A percentile compares a stretch with the other conserved stretches of the same genome.
Conservation (phyloP, 768 basidiomycete species). For the Royoungia palumana region DNA sequence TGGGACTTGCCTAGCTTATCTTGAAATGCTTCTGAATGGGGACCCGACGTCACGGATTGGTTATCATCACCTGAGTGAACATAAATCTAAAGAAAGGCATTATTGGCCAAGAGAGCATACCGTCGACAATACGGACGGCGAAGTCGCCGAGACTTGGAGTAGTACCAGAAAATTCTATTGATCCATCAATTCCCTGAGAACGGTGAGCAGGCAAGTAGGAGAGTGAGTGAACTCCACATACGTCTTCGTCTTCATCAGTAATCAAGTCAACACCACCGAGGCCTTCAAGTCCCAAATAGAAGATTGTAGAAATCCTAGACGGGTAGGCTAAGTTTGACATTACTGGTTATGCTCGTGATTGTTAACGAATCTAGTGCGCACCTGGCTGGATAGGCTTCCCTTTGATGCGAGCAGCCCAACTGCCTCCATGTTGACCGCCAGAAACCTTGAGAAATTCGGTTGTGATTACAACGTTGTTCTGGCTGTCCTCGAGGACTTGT, state of each 20-base stretch:
- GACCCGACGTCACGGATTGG: conserved; percentile 49
- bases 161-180: conserved; percentile 66
- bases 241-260: conserved; percentile 71
- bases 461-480: conserved; percentile 82
- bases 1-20: conserved; percentile 68
- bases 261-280: conserved; percentile 80
- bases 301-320: conserved; percentile 73
- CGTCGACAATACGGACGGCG: conserved; percentile 72
- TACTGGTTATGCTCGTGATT: conserved; percentile 26
- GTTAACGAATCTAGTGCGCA: conserved; percentile 22
- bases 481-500: conserved; percentile 75
- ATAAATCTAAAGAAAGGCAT: conserved; percentile 2
- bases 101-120: conserved; percentile 36
- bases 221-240: conserved; percentile 34
- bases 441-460: conserved; percentile 86
- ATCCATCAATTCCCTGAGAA: conserved; percentile 67
- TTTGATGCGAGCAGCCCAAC: conserved; percentile 84
- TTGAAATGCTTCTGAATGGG: conserved; percentile 54
- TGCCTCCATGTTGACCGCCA: conserved; percentile 78
- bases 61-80: conserved; percentile 54
- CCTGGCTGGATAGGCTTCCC: conserved; percentile 72
- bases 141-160: conserved; percentile 83
- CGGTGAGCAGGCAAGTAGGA: conserved; percentile 4
- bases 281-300: conserved; percentile 87
- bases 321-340: conserved; percentile 34